A percentile compares a stretch with the other conserved stretches of the same genome.
Conservation (phyloP, 2,329 filamentous ascomycete genomes). For the Ophiostoma novo-ulmi region DNA sequence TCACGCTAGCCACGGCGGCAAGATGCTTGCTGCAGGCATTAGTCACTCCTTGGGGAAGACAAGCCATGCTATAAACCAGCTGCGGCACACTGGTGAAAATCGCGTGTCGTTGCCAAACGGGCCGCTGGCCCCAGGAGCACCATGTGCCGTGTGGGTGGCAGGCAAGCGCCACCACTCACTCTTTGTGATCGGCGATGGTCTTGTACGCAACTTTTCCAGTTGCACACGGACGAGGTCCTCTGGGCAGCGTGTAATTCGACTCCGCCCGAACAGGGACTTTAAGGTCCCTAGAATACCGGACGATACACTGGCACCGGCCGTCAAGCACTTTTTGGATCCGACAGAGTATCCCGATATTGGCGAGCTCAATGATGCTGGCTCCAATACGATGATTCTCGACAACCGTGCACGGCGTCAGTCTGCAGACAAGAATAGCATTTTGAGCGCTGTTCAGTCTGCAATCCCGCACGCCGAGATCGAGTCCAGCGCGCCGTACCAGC, state of each 20-base stretch:
- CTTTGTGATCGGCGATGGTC: constrained; percentile 59
- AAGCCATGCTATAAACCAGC: constrained; percentile 62
- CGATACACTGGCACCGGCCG: constrained; percentile 51
- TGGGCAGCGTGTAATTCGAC: constrained; percentile 49
- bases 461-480: constrained; percentile 83
- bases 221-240: constrained; percentile 52
- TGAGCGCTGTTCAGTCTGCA: constrained; percentile 53
- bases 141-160: constrained; percentile 61
- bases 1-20: constrained; percentile 63
- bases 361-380: constrained; percentile 50
- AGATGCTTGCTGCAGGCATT: constrained; percentile 67
- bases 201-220: constrained; percentile 60
- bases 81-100: constrained; percentile 71
- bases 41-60: constrained; percentile 70
- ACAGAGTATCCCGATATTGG: constrained; percentile 53
- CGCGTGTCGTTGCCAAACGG: constrained; percentile 62
- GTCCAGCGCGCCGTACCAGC: constrained; percentile 90
- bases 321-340: constrained; percentile 52
- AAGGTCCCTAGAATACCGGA: constrained; percentile 60
- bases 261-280: constrained; percentile 60
- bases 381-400: constrained; percentile 49
- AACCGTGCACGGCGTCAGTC: constrained; percentile 38
- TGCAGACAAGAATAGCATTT: constrained; percentile 28
- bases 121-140: constrained; percentile 48
- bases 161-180: constrained; percentile 58